Conservation (phyloP, 2,329 filamentous ascomycete species). For the Ceratocystis cubensis region DNA sequence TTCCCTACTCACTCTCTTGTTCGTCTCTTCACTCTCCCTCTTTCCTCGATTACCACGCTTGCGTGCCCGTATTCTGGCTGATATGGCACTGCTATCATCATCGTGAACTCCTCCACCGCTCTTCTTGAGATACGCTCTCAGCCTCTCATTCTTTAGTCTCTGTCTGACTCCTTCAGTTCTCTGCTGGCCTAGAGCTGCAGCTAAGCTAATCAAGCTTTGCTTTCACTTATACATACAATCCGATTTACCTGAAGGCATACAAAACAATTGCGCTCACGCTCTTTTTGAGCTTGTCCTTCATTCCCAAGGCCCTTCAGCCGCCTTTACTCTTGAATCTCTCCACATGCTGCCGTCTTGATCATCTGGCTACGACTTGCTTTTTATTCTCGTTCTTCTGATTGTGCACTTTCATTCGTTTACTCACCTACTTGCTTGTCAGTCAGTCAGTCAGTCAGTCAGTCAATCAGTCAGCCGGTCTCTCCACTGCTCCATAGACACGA, state of each 20-base stretch:
- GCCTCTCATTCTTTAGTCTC: slow-evolving; percentile 8
- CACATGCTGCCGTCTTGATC: not conserved
- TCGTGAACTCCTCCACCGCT: slow-evolving; percentile 3
- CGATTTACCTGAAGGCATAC: not conserved
- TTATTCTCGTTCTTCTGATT: not conserved
- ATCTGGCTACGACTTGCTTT: not conserved
- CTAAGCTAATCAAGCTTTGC: not conserved
- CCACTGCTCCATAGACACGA: not conserved
- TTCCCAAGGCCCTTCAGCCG: slow-evolving; percentile 2
- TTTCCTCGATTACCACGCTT: slow-evolving; percentile 5
- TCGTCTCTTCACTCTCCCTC: slow-evolving; percentile 16
- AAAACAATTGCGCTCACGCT: not conserved
- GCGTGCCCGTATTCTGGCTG: slow-evolving; percentile 12
- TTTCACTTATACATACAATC: not conserved
- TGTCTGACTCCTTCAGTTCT: slow-evolving; percentile 11
- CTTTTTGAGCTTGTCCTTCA: slow-evolving; percentile 3
- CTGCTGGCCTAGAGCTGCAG: slow-evolving; percentile 16
- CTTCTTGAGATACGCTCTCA: not conserved
- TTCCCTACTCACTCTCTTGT: too few relatives aligned
- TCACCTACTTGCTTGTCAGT: not conserved
- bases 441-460: not conserved
- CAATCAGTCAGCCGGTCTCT: not conserved
- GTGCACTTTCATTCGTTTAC: not conserved
- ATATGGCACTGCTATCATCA: slow-evolving; percentile 13
- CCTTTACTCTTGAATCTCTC: not conserved